A percentile compares a stretch with the other conserved stretches of the same genome.
phyloP scores from a whole-genome alignment of 2,329 filamentous ascomycete species.

The Apiospora koreana region DNA sequence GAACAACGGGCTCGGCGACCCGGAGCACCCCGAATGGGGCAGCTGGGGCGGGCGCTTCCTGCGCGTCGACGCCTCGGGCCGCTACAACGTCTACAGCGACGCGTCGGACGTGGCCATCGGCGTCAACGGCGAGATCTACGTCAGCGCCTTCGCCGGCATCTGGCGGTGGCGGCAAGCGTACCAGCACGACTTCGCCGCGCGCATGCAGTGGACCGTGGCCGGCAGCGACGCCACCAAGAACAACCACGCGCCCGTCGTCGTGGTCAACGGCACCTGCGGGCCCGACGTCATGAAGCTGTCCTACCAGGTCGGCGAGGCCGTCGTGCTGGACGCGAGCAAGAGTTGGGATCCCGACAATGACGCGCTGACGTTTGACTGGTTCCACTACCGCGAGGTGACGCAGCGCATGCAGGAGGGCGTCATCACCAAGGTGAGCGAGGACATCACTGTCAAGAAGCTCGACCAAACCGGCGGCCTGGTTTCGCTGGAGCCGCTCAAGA shows the following conservation, averaged over 20 bases:
- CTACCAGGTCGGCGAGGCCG: constrained; percentile 33
- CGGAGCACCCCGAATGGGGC: constrained; percentile 42
- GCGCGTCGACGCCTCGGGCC: constrained; percentile 11
- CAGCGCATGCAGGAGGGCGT: constrained; percentile 14
- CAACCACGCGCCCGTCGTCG: constrained; percentile 44
- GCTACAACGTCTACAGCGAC: constrained; percentile 15
- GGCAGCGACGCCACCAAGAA: constrained; percentile 25
- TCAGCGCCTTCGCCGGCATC: constrained; percentile 18
- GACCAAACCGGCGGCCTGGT: constrained; percentile 21
- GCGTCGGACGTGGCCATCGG: constrained; percentile 19
- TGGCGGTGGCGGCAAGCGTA: constrained; percentile 26
- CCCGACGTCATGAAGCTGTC: constrained; percentile 36
- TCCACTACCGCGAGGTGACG: constrained; percentile 38
- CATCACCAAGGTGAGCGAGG: constrained; percentile 13
- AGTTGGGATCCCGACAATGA: constrained; percentile 43
- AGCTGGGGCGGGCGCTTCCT: constrained; percentile 42
- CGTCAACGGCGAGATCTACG: constrained; percentile 16
- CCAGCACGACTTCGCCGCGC: constrained; percentile 25
- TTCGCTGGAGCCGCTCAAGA: constrained; percentile 14
- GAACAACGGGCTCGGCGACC: constrained; percentile 44
- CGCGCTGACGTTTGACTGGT: constrained; percentile 43
- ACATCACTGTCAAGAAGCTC: constrained; percentile 17
- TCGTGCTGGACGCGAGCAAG: constrained; percentile 39
- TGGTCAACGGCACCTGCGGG: constrained; percentile 41
- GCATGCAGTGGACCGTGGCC: constrained; percentile 23